Evolutionary conservation across 345 rosid species (phyloP).

Genomic region (Punica granatum): DNA sequence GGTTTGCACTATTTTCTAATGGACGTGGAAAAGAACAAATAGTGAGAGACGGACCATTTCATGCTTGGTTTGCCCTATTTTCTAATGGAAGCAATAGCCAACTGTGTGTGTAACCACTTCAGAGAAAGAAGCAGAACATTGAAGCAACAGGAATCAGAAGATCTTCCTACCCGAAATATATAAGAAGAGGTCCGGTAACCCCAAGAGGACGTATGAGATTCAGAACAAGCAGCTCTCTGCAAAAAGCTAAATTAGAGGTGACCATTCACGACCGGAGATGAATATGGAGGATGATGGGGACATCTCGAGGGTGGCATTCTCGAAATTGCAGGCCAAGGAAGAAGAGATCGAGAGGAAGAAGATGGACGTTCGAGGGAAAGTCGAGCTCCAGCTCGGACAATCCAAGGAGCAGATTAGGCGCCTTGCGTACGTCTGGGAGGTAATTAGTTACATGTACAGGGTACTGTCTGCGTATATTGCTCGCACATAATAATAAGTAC

Average conservation of each 20-base stretch:
- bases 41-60: neutral
- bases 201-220: neutral
- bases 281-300: slow-evolving; percentile 34
- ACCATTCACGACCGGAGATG: neutral
- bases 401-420: slow-evolving; percentile 77
- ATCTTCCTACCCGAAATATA: neutral
- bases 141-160: slow-evolving; percentile 3
- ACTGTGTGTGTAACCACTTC: slow-evolving; percentile 5
- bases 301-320: slow-evolving; percentile 40
- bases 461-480: no score
- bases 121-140: slow-evolving; percentile 34
- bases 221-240: neutral
- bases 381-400: slow-evolving; percentile 53
- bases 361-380: slow-evolving; percentile 55
- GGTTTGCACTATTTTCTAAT: no score
- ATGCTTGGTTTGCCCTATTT: slow-evolving; percentile 12
- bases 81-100: slow-evolving; percentile 28
- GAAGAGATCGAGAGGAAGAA: slow-evolving; percentile 81
- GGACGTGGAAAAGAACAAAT: neutral
- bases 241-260: slow-evolving; percentile 1
- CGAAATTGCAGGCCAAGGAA: slow-evolving; percentile 60
- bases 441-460: slow-evolving; percentile 3
- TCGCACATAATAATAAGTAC: no score
- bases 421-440: slow-evolving; percentile 63
- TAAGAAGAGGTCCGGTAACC: neutral